A percentile compares a stretch with the other conserved stretches of the same genome.
phyloP scores from a whole-genome alignment of 257 asterid genomes.

The Cinchona pubescens region DNA sequence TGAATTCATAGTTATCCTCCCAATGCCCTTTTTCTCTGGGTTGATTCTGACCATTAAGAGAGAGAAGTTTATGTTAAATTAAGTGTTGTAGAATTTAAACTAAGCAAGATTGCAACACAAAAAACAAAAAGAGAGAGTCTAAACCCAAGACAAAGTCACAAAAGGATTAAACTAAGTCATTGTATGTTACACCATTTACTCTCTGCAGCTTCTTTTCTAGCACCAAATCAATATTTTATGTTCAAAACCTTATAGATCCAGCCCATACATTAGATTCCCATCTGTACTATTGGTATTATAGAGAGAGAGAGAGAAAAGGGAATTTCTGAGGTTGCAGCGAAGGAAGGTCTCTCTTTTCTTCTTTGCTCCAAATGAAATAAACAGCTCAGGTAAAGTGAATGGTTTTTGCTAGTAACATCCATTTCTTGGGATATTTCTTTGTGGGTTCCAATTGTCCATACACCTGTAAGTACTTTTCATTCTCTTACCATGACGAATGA shows the following conservation, averaged over 20 bases:
- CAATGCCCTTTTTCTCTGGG: constrained; percentile 35
- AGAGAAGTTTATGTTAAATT: constrained; percentile 15
- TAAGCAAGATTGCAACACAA: constrained; percentile 44
- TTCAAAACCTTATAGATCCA: constrained; percentile 65
- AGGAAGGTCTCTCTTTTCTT: constrained; percentile 28
- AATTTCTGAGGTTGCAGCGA: constrained; percentile 23
- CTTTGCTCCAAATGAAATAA: constrained; percentile 26
- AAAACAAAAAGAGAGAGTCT: constrained; percentile 49
- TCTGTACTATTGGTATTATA: constrained; percentile 24
- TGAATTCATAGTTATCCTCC: constrained; percentile 31
- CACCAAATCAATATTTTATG: constrained; percentile 45
- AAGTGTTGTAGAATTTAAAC: constrained; percentile 20
- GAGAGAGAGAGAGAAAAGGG: constrained; percentile 14
- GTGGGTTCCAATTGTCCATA: constrained; percentile 12
- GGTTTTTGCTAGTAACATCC: constrained; percentile 10
- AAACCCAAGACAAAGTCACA: constrained; percentile 53
- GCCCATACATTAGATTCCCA: constrained; percentile 57
- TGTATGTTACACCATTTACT: constrained; percentile 45
- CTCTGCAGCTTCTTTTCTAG: constrained; percentile 63
- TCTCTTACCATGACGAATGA: constrained; percentile 21
- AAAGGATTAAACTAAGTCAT: constrained; percentile 40
- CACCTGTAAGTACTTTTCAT: not conserved
- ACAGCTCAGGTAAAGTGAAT: constrained; percentile 43
- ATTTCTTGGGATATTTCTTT: not conserved
- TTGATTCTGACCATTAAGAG: constrained; percentile 34